phyloP scores from a whole-genome alignment of 2,329 filamentous ascomycete species.

The Colletotrichum sp. region DNA sequence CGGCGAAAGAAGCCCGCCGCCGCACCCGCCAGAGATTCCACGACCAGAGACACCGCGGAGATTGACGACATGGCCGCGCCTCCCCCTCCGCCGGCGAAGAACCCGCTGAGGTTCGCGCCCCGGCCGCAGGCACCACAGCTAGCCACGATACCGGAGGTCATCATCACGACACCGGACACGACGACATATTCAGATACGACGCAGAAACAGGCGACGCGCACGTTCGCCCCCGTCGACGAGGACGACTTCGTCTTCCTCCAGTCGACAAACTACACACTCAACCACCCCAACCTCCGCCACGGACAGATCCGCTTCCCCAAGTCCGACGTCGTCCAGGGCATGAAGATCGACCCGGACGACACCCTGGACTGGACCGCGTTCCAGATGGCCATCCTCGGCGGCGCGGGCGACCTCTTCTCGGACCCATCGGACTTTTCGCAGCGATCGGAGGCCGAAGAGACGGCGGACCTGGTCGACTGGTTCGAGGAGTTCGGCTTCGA shows the following conservation, averaged over 20 bases:
- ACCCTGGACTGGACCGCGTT: slow-evolving; percentile 68
- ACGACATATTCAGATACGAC: not conserved
- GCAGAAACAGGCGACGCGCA: not conserved
- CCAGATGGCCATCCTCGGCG: slow-evolving; percentile 68
- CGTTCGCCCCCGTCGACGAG: slow-evolving; percentile 33
- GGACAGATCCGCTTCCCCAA: slow-evolving; percentile 60
- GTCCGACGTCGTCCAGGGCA: slow-evolving; percentile 41
- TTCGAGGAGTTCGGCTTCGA: slow-evolving; percentile 56
- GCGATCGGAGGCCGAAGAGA: slow-evolving; percentile 48
- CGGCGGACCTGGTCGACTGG: slow-evolving; percentile 55
- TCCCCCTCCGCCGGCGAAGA: slow-evolving; percentile 37
- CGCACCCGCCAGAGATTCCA: not conserved
- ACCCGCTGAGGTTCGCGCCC: slow-evolving; percentile 23
- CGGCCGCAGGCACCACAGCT: slow-evolving; percentile 28
- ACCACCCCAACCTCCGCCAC: slow-evolving; percentile 55
- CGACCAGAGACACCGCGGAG: not conserved
- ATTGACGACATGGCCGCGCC: slow-evolving; percentile 2
- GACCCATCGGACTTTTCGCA: slow-evolving; percentile 47
- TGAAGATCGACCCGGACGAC: slow-evolving; percentile 49
- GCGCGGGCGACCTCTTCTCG: slow-evolving; percentile 55
- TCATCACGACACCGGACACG: slow-evolving; percentile 20
- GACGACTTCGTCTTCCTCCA: slow-evolving; percentile 54
- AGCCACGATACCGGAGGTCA: slow-evolving; percentile 47
- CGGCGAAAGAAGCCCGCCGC: not conserved
- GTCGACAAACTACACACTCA: slow-evolving; percentile 54